Evolutionary conservation across 2,329 filamentous ascomycete genomes (phyloP).

Genomic region (Zymoseptoria crescenta): DNA sequence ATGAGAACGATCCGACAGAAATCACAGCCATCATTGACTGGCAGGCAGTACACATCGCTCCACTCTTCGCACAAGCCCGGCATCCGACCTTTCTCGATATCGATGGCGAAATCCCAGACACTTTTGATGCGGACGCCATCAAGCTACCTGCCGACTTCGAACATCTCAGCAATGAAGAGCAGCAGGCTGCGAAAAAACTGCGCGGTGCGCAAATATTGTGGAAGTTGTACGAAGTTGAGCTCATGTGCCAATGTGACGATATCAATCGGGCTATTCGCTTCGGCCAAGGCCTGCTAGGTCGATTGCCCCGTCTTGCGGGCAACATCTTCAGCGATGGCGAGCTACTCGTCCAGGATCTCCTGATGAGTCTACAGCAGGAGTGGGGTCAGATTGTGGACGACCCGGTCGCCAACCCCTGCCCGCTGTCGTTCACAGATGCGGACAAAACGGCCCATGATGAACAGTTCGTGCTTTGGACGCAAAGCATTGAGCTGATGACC

Average conservation of each 20-base stretch:
- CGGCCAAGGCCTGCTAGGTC: constrained; percentile 6
- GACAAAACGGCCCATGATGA: constrained; percentile 2
- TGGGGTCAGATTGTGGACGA: constrained; percentile 8
- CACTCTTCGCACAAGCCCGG: constrained; percentile 7
- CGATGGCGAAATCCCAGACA: constrained; percentile 9
- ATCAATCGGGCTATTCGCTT: constrained; percentile 6
- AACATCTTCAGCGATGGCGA: constrained; percentile 11
- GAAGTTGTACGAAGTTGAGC: constrained; percentile 9
- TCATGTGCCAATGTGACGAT: constrained; percentile 5
- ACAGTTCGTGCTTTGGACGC: constrained; percentile 4
- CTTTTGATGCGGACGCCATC: constrained; percentile 4
- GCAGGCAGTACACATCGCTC: constrained; percentile 17
- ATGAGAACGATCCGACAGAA: constrained; percentile 23
- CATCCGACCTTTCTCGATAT: constrained; percentile 5
- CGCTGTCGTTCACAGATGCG: constrained; percentile 2
- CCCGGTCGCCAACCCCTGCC: constrained; percentile 1
- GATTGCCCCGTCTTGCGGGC: constrained; percentile 4
- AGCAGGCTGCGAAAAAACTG: constrained; percentile 5
- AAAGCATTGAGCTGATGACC: constrained; percentile 8
- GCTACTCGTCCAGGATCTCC: constrained; percentile 7
- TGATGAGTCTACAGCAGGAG: constrained; percentile 6
- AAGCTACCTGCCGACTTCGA: constrained; percentile 8
- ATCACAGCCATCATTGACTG: constrained; percentile 32
- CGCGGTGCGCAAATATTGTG: constrained; percentile 6
- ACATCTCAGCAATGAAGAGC: constrained; percentile 3